Percentiles rank a stretch among this genome's conserved stretches.
Conservation (phyloP, 257 asterid species). For the Coffea eugenioides region DNA sequence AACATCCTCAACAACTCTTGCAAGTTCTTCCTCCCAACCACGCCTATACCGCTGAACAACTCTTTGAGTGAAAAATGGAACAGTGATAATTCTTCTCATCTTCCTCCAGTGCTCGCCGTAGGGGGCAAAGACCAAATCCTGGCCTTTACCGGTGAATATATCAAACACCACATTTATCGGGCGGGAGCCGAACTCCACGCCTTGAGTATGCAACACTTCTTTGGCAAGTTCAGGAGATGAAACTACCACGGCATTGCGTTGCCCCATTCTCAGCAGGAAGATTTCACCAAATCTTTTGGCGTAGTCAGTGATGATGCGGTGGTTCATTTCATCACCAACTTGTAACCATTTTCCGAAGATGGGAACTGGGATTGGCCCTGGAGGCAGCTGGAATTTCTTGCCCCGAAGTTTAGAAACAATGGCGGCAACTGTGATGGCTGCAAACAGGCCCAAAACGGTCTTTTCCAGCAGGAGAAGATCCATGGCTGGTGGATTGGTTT, state of each 20-base stretch:
- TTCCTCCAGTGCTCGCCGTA: conserved; percentile 98
- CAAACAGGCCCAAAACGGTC: conserved; percentile 60
- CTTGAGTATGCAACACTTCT: conserved; percentile 89
- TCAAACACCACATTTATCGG: conserved; percentile 84
- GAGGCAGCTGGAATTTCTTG: conserved; percentile 68
- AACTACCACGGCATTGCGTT: conserved; percentile 75
- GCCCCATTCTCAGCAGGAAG: conserved; percentile 81
- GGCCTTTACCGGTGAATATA: conserved; percentile 85
- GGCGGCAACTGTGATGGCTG: conserved; percentile 57
- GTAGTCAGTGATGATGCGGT: conserved; percentile 60
- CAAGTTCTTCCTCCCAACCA: conserved; percentile 86
- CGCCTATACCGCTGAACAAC: conserved; percentile 78
- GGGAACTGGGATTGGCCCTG: conserved; percentile 83
- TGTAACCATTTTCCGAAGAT: conserved; percentile 91
- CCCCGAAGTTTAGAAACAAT: conserved; percentile 64
- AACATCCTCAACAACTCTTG: conserved; percentile 75
- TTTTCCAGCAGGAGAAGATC: conserved; percentile 73
- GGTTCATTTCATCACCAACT: conserved; percentile 85
- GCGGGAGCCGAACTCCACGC: conserved; percentile 87
- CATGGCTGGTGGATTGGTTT: conserved; percentile 27
- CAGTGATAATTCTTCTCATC: conserved; percentile 93
- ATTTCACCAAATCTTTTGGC: conserved; percentile 75
- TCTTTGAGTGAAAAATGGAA: conserved; percentile 65
- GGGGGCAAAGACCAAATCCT: conserved; percentile 91
- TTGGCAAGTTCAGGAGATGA: conserved; percentile 83